Percentiles rank a stretch among this genome's conserved stretches.
These are phyloP conservation scores for Truncatella angustata DNA, from an alignment of 2,329 filamentous ascomycete species.

Conservation along the genomic window DNA sequence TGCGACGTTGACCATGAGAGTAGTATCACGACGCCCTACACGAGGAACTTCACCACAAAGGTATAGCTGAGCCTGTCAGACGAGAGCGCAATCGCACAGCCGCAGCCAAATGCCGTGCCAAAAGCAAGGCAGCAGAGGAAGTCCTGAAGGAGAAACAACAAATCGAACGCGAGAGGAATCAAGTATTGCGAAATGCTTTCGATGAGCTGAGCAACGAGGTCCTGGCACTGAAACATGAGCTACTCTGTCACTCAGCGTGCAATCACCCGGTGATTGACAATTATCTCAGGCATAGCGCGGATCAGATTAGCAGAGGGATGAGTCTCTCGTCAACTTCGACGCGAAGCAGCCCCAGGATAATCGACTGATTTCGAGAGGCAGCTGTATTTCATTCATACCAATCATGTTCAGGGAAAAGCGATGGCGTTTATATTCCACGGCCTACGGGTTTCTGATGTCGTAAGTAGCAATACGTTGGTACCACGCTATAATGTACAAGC, in stretches of 20 bases:
- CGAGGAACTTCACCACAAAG: neutral
- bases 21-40: neutral
- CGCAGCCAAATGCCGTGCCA: constrained; percentile 7
- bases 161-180: neutral
- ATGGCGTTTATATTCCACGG: neutral
- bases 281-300: neutral
- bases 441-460: too few species aligned
- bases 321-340: neutral
- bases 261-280: neutral
- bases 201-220: neutral
- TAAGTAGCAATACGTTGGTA: too few species aligned
- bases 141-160: constrained; percentile 1
- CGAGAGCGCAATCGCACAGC: constrained; percentile 4
- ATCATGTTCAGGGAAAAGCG: neutral
- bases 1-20: neutral
- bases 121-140: constrained; percentile 4
- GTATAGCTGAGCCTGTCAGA: neutral
- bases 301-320: neutral
- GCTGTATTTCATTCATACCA: neutral
- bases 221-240: neutral
- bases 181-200: neutral
- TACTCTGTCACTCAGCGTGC: constrained; percentile 1
- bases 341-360: neutral
- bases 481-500: too few species aligned
- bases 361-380: neutral